Base-by-base conservation (phyloP, 495 filamentous ascomycete genomes). In the Aspergillus biplanus region DNA sequence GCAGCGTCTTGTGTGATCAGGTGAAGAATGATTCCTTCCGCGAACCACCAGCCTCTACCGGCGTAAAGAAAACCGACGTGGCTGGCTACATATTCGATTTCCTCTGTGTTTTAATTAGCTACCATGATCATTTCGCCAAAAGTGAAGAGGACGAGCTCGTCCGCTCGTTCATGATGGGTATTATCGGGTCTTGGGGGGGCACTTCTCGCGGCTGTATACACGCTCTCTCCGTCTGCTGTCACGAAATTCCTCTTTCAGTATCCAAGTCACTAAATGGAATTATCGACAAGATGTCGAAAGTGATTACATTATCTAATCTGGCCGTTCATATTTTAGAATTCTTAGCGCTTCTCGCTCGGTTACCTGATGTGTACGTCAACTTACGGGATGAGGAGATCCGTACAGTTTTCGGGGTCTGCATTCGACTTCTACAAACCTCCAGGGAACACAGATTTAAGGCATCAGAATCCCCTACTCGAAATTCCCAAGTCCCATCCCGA, bases 251-350 rank as follows among this genome's bases (percentile, higher is more conserved):
- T 31, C 79, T 86, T 33, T 92, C 92, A 33, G 87, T 92, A 54
- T 89, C 87, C 67, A 96, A 92, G 68, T 87, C 87, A 32, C 76
- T 98, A 56, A 89, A 90, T 39, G 87, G 82, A 35, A 93, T 98
- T 59, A 80, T 98, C 46, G 89, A 92, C 69, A 93, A 89, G 69
- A 96, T 98, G 89, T 88, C 93, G 6, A 92, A 94, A 68, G 92
- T 97, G 63, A 96, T 98, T 68, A 97, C 94, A 11, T 92, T 97
- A 69, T 88, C 91, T 3, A 85, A 92, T 52, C 88, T 97, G 57
- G 92, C 93, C 15, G 89, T 97, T 55, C 94, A 98, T 70, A 95
- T 98, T 52, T 80, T 99, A 55, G 96, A 98, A 67, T 98, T 98
- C 68, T 76, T 98, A 35, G 88, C 90, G 8, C 88, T 92, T 48